Evolutionary conservation across 2,329 filamentous ascomycete genomes (phyloP), one percentile per base, ranked within the genome.

Genomic region (Lachnellula occidentalis): DNA sequence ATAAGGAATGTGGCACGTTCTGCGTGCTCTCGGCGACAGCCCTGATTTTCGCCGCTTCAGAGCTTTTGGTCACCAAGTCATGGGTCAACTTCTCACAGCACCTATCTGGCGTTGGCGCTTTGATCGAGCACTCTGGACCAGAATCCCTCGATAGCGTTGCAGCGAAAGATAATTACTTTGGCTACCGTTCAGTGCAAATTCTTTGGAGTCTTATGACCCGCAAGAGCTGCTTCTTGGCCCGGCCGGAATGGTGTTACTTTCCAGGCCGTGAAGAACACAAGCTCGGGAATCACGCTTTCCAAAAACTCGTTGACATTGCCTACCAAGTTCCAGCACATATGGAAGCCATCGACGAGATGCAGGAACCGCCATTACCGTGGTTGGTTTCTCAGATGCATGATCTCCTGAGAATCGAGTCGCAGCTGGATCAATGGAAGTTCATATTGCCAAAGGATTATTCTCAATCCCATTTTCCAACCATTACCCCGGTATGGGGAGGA

Each of bases 81-180:
- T 60, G 58, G 58, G 34, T 48, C 12, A 56, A 56, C 0, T 60
- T 58, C 27, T 51, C 58, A 7, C 48, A 56, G 3, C 58, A 60
- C 48, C 42, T 60, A 7, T 51, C 50, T 31, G 58, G 58, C 21
- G 55, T 58, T 4, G 58, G 58, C 4, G 58, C 58, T 11, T 53
- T 60, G 41, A 60, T 60, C 43, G 55, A 60, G 27, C 53, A 60
- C 34, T 49, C 55, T 17, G 55, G 58, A 8, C 53, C 45, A 19
- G 27, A 34, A 15, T 45, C 48, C 11, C 51, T 60, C 9, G 15
- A 22, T 7, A 49, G 39, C 6, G 27, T 39, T 17, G 17, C 41
- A 2, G 51, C 53, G 12, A 45, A 50, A 17, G 47, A 39, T 17
- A 50, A 60, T 37, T 56, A 56, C 17, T 48, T 53, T 19, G 55